phyloP scores from a whole-genome alignment of 2,329 filamentous ascomycete genomes.

The Pyrenochaeta sp. region DNA sequence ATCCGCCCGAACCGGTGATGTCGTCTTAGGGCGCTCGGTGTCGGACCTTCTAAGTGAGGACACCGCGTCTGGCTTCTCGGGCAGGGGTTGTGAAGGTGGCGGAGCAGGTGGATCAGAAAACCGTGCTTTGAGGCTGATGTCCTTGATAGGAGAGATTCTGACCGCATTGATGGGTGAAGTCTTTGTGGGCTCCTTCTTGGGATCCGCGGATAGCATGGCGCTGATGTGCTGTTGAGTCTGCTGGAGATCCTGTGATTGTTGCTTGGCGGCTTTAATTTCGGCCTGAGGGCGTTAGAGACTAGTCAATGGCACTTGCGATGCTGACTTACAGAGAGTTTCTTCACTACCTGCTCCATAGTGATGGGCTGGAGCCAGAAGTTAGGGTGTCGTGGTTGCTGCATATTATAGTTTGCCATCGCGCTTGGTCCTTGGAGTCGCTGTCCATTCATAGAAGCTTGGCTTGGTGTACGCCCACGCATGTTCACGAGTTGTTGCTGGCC shows the following conservation, averaged over 20 bases:
- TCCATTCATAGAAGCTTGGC: constrained; percentile 66
- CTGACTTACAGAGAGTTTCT: constrained; percentile 76
- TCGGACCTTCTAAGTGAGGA: constrained; percentile 74
- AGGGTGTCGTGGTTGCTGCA: constrained; percentile 76
- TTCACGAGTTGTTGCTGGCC: constrained; percentile 70
- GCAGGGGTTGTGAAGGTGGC: constrained; percentile 89
- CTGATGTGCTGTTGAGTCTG: constrained; percentile 84
- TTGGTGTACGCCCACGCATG: constrained; percentile 69
- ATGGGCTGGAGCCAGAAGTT: constrained; percentile 89
- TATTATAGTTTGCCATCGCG: constrained; percentile 65
- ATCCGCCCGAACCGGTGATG: constrained; percentile 68
- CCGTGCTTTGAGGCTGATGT: constrained; percentile 71
- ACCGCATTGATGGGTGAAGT: constrained; percentile 52
- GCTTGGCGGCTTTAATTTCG: constrained; percentile 87
- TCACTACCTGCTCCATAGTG: constrained; percentile 93
- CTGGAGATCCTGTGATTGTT: constrained; percentile 85
- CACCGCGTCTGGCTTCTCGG: constrained; percentile 84
- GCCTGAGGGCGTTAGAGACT: constrained; percentile 65
- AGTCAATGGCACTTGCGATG: constrained; percentile 17
- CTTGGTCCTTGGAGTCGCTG: constrained; percentile 66
- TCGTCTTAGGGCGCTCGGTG: constrained; percentile 73
- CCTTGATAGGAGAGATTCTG: constrained; percentile 62
- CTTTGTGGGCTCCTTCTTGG: constrained; percentile 60
- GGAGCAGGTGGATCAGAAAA: constrained; percentile 95
- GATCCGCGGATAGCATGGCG: constrained; percentile 75